phyloP scores from a whole-genome alignment of 2,329 filamentous ascomycete genomes.

The Nothopassalora personata region DNA sequence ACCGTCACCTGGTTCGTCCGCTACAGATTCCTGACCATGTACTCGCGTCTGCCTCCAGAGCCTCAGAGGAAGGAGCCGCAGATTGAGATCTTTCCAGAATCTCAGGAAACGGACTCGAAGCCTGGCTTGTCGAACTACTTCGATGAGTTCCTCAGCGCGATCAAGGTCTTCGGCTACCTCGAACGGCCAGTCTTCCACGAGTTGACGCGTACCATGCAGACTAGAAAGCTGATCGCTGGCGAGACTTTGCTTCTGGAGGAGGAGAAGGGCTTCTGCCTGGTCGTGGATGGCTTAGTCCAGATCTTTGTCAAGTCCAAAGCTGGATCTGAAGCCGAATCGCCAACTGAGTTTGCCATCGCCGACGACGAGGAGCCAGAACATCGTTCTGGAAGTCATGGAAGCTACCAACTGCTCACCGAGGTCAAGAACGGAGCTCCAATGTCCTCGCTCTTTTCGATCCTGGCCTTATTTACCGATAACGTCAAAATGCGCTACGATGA shows the following conservation, averaged over 20 bases:
- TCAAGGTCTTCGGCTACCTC: slow-evolving; percentile 97
- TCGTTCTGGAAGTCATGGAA: slow-evolving; percentile 63
- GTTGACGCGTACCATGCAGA: slow-evolving; percentile 96
- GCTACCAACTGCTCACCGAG: slow-evolving; percentile 91
- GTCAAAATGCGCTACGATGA: slow-evolving; percentile 68
- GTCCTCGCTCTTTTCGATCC: slow-evolving; percentile 96
- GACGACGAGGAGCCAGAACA: slow-evolving; percentile 57
- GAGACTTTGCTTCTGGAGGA: slow-evolving; percentile 94
- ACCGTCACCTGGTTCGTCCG: slow-evolving; percentile 88
- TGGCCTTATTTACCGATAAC: slow-evolving; percentile 95
- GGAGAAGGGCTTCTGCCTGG: slow-evolving; percentile 95
- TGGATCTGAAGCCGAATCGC: slow-evolving; percentile 38
- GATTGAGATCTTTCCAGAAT: slow-evolving; percentile 89
- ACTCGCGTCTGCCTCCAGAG: slow-evolving; percentile 85
- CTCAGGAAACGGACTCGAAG: slow-evolving; percentile 83
- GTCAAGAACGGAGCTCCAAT: slow-evolving; percentile 97
- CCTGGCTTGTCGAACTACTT: slow-evolving; percentile 91
- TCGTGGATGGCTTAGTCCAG: slow-evolving; percentile 92
- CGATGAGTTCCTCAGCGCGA: slow-evolving; percentile 95
- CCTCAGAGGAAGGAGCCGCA: slow-evolving; percentile 94
- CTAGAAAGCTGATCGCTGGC: slow-evolving; percentile 87
- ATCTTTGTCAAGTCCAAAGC: slow-evolving; percentile 93
- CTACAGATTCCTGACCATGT: slow-evolving; percentile 96
- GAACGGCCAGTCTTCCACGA: slow-evolving; percentile 97
- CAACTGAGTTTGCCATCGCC: slow-evolving; percentile 39